Evolutionary conservation across 2,329 filamentous ascomycete species (phyloP).

Genomic region (Aspergillus tanneri): DNA sequence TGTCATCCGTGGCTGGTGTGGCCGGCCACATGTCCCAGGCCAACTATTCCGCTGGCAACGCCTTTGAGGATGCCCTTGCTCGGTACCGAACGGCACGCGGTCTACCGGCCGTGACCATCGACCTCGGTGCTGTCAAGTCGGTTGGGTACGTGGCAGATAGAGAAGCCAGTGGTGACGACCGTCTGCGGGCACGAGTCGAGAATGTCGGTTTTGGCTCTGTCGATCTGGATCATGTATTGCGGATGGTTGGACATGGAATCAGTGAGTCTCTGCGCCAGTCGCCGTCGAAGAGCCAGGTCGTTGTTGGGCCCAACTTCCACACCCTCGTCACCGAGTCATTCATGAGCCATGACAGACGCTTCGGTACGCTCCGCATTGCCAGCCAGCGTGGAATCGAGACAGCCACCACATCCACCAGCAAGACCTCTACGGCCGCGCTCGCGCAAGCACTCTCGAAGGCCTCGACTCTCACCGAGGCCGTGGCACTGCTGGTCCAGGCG

Average conservation of each 20-base stretch:
- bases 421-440: no score
- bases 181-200: no score
- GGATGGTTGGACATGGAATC: background rate
- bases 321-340: no score
- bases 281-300: no score
- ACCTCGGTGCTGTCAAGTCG: slow-evolving; percentile 10
- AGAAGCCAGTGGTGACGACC: no score
- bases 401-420: no score
- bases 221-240: background rate
- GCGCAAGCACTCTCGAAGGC: background rate
- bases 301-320: no score
- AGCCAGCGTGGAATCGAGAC: no score
- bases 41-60: slow-evolving; percentile 40
- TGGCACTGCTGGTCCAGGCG: background rate
- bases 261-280: no score
- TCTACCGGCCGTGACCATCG: slow-evolving; percentile 24
- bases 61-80: slow-evolving; percentile 36
- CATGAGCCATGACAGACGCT: no score
- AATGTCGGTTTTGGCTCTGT: background rate
- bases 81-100: slow-evolving; percentile 23
- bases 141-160: slow-evolving; percentile 1
- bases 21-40: slow-evolving; percentile 45
- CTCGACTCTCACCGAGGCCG: background rate
- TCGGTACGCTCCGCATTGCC: no score
- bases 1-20: slow-evolving; percentile 40